A percentile compares a stretch with the other conserved stretches of the same genome.
Conservation (phyloP, 2,329 filamentous ascomycete genomes). For the Nemania abortiva region DNA sequence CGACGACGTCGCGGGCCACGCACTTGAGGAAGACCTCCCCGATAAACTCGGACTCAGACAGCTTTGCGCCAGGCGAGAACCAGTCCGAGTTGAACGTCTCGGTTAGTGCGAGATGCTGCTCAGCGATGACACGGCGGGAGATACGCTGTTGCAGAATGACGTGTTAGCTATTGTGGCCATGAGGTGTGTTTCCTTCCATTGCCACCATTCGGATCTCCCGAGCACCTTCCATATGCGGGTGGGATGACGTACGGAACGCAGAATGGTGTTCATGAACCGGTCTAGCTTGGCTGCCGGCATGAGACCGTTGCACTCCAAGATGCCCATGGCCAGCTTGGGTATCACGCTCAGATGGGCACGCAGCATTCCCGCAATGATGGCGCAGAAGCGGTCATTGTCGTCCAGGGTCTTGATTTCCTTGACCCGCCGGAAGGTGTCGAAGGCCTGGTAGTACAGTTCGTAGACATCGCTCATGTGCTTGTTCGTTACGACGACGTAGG, state of each 20-base stretch:
- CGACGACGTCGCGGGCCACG: constrained; percentile 88
- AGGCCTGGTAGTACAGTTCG: constrained; percentile 96
- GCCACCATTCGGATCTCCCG: background rate
- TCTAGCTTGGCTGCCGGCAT: constrained; percentile 87
- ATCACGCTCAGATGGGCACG: constrained; percentile 93
- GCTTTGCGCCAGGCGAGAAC: constrained; percentile 85
- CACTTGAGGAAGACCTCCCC: constrained; percentile 96
- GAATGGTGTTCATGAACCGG: constrained; percentile 92
- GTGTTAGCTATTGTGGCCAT: constrained; percentile 14
- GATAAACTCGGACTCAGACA: constrained; percentile 83
- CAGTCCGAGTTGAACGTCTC: constrained; percentile 93
- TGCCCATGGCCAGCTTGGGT: constrained; percentile 92
- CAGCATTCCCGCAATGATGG: constrained; percentile 81
- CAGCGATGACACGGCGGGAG: constrained; percentile 93
- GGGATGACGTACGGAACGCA: constrained; percentile 78
- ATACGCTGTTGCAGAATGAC: constrained; percentile 73
- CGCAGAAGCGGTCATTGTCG: constrained; percentile 90
- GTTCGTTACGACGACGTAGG: constrained; percentile 97
- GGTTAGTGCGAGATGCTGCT: constrained; percentile 94
- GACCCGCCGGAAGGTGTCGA: constrained; percentile 87
- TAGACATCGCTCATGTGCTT: constrained; percentile 94
- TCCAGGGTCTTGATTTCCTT: constrained; percentile 86
- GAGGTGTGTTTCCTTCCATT: background rate
- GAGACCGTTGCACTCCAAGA: constrained; percentile 87
- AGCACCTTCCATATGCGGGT: background rate